Evolutionary conservation across 2,329 filamentous ascomycete species (phyloP).

Genomic region (Botrytis deweyae): DNA sequence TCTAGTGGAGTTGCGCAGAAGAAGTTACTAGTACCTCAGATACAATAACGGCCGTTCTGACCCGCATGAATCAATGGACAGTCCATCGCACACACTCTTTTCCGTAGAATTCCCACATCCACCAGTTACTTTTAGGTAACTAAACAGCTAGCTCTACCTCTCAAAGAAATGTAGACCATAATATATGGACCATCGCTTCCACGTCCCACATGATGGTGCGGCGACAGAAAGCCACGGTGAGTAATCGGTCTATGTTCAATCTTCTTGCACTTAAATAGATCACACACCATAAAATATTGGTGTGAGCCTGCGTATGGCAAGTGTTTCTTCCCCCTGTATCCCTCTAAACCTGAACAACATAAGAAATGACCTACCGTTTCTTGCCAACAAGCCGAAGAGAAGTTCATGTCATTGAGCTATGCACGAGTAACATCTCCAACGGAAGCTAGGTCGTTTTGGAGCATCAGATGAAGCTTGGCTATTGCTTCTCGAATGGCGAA

Average conservation of each 20-base stretch:
- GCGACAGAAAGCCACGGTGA: constrained; percentile 18
- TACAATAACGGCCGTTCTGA: background rate
- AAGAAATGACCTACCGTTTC: background rate
- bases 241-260: constrained; percentile 14
- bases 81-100: background rate
- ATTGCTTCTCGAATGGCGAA: background rate
- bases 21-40: background rate
- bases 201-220: constrained; percentile 16
- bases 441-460: background rate
- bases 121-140: too few relatives aligned
- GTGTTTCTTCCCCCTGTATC: background rate
- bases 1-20: background rate
- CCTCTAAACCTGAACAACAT: background rate
- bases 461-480: background rate
- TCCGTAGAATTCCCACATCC: background rate
- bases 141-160: background rate
- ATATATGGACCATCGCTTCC: constrained; percentile 20
- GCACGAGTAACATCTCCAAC: too few relatives aligned
- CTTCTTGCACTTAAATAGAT: constrained; percentile 20
- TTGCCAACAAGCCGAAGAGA: background rate
- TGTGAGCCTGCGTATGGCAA: constrained; percentile 20
- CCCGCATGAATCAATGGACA: background rate
- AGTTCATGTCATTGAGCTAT: too few relatives aligned
- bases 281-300: constrained; percentile 19
- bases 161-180: constrained; percentile 3